phyloP scores from a whole-genome alignment of 345 rosid species.

The Hypericum perforatum region DNA sequence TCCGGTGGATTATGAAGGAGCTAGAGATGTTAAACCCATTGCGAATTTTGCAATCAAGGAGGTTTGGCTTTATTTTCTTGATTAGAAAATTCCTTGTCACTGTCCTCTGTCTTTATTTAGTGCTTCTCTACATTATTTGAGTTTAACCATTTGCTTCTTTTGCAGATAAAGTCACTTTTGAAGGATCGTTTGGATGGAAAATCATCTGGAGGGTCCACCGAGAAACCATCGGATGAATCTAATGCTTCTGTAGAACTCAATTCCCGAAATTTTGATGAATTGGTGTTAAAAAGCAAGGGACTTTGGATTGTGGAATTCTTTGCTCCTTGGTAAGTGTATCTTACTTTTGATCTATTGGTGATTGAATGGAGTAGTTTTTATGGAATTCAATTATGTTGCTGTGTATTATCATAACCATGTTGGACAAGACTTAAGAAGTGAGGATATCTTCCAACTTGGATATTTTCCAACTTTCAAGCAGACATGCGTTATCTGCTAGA shows the following conservation, averaged over 20 bases:
- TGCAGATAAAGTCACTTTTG: slow-evolving; percentile 65
- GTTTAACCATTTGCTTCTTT: slow-evolving; percentile 1
- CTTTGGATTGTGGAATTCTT: slow-evolving; percentile 95
- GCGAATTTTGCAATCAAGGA: slow-evolving; percentile 57
- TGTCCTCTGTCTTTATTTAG: not conserved
- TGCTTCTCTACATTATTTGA: slow-evolving; percentile 1
- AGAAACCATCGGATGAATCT: slow-evolving; percentile 49
- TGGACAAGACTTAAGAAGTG: too few relatives aligned
- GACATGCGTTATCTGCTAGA: too few relatives aligned
- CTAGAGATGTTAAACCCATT: slow-evolving; percentile 79
- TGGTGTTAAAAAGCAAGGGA: slow-evolving; percentile 84
- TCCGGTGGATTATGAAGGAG: slow-evolving; percentile 88
- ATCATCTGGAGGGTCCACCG: slow-evolving; percentile 66
- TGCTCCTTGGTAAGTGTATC: slow-evolving; percentile 74
- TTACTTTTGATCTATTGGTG: not conserved
- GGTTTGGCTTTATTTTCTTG: slow-evolving; percentile 34
- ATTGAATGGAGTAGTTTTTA: too few relatives aligned
- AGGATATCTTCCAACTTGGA: too few relatives aligned
- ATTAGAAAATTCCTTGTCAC: not conserved
- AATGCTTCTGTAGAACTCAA: slow-evolving; percentile 60
- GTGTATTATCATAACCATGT: too few relatives aligned
- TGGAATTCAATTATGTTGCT: too few relatives aligned
- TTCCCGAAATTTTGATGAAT: slow-evolving; percentile 71
- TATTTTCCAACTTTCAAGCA: too few relatives aligned
- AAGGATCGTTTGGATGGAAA: slow-evolving; percentile 84